Base-by-base conservation (phyloP, 768 basidiomycete species). In the Lactarius vividus region DNA sequence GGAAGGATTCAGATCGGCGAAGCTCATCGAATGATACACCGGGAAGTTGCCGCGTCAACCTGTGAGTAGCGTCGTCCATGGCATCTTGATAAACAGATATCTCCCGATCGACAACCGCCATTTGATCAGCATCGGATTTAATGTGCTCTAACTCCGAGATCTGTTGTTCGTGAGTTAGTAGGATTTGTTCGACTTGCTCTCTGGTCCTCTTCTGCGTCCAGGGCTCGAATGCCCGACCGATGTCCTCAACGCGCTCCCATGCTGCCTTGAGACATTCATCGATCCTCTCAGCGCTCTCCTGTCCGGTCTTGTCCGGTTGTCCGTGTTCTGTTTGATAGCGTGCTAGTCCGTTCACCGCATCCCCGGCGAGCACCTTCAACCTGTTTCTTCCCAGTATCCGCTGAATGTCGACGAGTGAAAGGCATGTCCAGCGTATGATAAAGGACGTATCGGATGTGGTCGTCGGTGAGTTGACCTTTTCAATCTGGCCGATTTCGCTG, bases 11-110 rank as follows among this genome's bases (percentile, higher is more conserved):
- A 20, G 40, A 42, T 20, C 18, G 40, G 18, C 2, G 40, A 7
- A 1, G 20, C 20, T n/a, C 42, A 8, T 44, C 42, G 8, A 44
- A 44, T 44, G 42, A 42, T 20, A 9, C 58, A 28, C 42, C 42
- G 5, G 64, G 64, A 13, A 65, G 64, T 10, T 35, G 64, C 23
- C 33, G 64, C 6, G 42, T 60, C 53, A 65, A 44, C 11, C 16
- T 1, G 26, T 59, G 35, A 9, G 63, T 64, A 18, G 31, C 20
- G 3, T 35, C 39, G 20, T 65, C 54, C 42, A 60, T 55, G 1
- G 20, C 35, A 3, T 65, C 56, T 28, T 65, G 64, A 13, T 60
- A 42, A 23, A 60, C 4, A 26, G 42, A 60, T 7, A 60, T 39
- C 20, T 52, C 10, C 56, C 61, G 33, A 3, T 39, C 37, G 37